Evolutionary conservation across 768 basidiomycete species (phyloP).

Genomic region (Auricularia heimuer): DNA sequence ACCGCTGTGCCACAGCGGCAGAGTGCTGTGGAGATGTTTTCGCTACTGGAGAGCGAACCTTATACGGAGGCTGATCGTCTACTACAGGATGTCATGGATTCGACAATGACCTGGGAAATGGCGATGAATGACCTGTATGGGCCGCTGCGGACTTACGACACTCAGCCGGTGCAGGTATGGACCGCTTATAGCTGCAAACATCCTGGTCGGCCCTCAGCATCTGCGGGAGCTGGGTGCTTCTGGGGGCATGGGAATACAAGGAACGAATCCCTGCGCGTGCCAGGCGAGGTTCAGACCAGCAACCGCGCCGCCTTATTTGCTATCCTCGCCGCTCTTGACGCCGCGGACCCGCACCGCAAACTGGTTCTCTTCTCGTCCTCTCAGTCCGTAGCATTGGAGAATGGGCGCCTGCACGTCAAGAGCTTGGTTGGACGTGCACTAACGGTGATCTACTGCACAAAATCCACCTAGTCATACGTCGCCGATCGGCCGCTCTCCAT

Average conservation of each 20-base stretch:
- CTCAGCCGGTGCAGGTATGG: background rate
- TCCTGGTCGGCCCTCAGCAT: background rate
- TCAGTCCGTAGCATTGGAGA: background rate
- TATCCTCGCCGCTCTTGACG: background rate
- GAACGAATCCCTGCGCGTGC: background rate
- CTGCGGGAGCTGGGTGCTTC: background rate
- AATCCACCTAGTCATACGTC: background rate
- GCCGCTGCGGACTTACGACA: background rate
- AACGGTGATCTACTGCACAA: background rate
- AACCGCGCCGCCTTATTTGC: background rate
- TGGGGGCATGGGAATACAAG: background rate
- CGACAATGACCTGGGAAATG: background rate
- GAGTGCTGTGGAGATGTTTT: background rate
- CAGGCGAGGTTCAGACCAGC: background rate
- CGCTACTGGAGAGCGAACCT: background rate
- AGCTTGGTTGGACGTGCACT: background rate
- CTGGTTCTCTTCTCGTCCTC: background rate
- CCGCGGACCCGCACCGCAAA: background rate
- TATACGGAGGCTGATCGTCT: background rate
- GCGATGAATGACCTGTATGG: background rate
- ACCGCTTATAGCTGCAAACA: background rate
- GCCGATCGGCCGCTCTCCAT: background rate
- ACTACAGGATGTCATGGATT: background rate
- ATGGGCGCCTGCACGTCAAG: background rate
- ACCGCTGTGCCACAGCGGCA: background rate